Base-by-base conservation (phyloP, 768 basidiomycete species). In the Daedalea quercina region DNA sequence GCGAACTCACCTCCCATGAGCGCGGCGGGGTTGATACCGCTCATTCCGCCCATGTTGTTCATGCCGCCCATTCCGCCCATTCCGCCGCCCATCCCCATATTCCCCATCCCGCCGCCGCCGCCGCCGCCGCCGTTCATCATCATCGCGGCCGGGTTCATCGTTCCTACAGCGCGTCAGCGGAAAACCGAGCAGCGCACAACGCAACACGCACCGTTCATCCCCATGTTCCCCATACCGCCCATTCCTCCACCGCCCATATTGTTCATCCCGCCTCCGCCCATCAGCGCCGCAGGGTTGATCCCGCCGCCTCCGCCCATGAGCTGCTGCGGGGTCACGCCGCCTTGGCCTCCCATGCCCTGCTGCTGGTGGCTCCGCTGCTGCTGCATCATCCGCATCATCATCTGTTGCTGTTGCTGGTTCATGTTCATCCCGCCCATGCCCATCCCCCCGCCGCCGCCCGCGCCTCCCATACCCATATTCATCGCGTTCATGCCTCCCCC, bases 371-470 rank as follows among this genome's bases (percentile, higher is more conserved):
- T 50, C 17, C 52, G 52, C 41, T 55, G 50, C 59, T 56, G 49
- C 37, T 50, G 51, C 23, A 51, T 49, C n/a, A 49, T 42, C 48
- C 47, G 44, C 33, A 44, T 25, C 26, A 53, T 26, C 57, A 50
- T 43, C 42, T 42, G 40, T 13, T 44, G 44, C 44, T 44, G 47
- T 50, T 53, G 53, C 20, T 54, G 52, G 50, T 49, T 54, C 53
- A 61, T 54, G 46, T 55, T 51, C 54, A 61, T 61, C 31, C 54
- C 61, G 43, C 56, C 57, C 57, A 63, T 59, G 19, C 57, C 57
- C 44, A 47, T 48, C 26, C 50, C 40, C 54, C 56, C 56, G 4
- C 60, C 60, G 9, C 55, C 51, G 19, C 56, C 63, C 60, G 58
- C 59, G 7, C 37, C 37, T 40, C 37, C 37, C 37, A 40, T 40